These are phyloP conservation scores for Pythium coloratum DNA, from an alignment of 352 stramenopile species.

Conservation along the genomic window DNA sequence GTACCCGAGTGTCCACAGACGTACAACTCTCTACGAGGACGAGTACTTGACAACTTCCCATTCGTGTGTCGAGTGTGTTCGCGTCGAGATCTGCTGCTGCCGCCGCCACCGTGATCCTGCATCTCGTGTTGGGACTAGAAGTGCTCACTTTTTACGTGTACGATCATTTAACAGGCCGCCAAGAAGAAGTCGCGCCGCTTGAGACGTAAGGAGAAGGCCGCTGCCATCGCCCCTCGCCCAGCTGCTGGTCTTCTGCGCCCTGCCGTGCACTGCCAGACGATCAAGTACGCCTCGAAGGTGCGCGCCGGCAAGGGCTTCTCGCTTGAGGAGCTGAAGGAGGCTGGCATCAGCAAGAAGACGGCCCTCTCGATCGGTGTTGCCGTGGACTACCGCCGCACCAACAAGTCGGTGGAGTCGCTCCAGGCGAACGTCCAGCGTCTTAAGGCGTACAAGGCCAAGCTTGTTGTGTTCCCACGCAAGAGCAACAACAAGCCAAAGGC, in stretches of 20 bases:
- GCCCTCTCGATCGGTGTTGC: constrained; percentile 98
- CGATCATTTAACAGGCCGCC: constrained; percentile 85
- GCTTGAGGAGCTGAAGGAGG: constrained; percentile 98
- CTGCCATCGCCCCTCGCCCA: constrained; percentile 96
- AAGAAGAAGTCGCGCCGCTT: constrained; percentile 98
- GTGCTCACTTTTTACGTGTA: background rate
- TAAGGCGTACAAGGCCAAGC: constrained; percentile 98
- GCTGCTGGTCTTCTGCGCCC: constrained; percentile 95
- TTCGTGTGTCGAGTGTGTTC: background rate
- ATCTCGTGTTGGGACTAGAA: background rate
- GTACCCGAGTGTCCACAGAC: no score
- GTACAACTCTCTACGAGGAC: background rate
- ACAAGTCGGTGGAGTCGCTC: constrained; percentile 96
- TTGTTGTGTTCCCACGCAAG: constrained; percentile 99
- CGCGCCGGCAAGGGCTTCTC: constrained; percentile 98
- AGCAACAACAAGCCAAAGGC: constrained; percentile 95
- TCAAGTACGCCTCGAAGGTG: constrained; percentile 98
- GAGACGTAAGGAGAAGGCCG: constrained; percentile 96
- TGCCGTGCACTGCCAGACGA: constrained; percentile 97
- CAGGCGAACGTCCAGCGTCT: constrained; percentile 98
- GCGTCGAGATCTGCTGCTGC: background rate
- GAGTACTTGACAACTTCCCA: background rate
- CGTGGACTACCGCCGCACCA: constrained; percentile 97
- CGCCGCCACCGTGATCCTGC: background rate
- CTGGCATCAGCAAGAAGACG: constrained; percentile 95